Conservation (phyloP, 495 filamentous ascomycete species). For the Trichocladium uniseriatum region DNA sequence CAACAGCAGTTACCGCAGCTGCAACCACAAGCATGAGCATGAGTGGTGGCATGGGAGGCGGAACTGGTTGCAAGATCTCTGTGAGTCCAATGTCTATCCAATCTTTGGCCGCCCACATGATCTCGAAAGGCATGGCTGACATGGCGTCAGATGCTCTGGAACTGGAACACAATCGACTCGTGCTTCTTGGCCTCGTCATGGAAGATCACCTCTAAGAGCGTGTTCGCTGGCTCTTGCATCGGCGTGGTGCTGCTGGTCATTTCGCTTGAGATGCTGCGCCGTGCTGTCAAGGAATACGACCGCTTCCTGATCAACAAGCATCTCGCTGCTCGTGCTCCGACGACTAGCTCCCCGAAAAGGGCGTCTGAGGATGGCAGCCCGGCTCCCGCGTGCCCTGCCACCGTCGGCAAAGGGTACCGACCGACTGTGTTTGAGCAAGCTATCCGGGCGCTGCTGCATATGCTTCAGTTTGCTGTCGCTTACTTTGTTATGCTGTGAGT, state of each 20-base stretch:
- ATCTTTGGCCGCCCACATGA: neutral
- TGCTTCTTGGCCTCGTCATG: slow-evolving; percentile 61
- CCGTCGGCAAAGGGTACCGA: slow-evolving; percentile 25
- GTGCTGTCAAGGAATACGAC: slow-evolving; percentile 52
- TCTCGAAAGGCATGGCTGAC: neutral
- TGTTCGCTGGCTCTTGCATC: slow-evolving; percentile 64
- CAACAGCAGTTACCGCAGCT: neutral
- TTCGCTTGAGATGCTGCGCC: slow-evolving; percentile 53
- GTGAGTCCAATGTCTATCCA: neutral
- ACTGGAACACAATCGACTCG: slow-evolving; percentile 61
- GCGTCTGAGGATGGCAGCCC: slow-evolving; percentile 1
- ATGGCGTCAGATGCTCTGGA: slow-evolving; percentile 54
- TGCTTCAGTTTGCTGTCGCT: slow-evolving; percentile 57
- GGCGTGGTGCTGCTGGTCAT: slow-evolving; percentile 56
- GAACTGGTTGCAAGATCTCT: slow-evolving; percentile 11
- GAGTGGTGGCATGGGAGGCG: slow-evolving; percentile 7
- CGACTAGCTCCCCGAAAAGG: neutral
- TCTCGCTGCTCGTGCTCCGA: neutral
- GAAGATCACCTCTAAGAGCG: slow-evolving; percentile 51
- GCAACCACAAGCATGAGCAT: neutral
- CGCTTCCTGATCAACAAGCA: slow-evolving; percentile 42
- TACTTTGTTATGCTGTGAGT: slow-evolving; percentile 58
- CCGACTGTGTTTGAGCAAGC: slow-evolving; percentile 49
- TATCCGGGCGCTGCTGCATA: slow-evolving; percentile 54
- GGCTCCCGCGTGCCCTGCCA: neutral